Percentiles rank a stretch among this genome's conserved stretches.
These are phyloP conservation scores for Curvularia sp. DNA, from an alignment of 2,329 filamentous ascomycete genomes.

Conservation along the genomic window DNA sequence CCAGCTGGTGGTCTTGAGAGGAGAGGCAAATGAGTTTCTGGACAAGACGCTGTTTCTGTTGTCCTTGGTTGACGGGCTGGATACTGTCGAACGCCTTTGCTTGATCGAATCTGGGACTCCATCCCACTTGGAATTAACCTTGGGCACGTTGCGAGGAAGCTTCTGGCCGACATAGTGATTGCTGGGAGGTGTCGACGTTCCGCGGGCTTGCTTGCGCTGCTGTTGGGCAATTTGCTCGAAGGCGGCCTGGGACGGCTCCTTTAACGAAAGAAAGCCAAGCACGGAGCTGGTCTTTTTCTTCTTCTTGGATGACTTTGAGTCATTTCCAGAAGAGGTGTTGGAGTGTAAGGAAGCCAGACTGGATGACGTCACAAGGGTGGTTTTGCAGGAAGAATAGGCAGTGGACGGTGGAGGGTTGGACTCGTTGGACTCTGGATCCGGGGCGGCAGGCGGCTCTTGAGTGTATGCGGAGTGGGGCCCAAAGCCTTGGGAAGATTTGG, in stretches of 20 bases:
- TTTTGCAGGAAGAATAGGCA: constrained; percentile 27
- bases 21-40: constrained; percentile 20
- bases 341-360: constrained; percentile 44
- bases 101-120: constrained; percentile 57
- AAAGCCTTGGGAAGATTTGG: constrained; percentile 12
- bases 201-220: constrained; percentile 51
- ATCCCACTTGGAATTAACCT: constrained; percentile 64
- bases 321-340: constrained; percentile 37
- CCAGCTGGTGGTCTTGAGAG: constrained; percentile 16
- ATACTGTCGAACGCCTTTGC: constrained; percentile 22
- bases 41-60: constrained; percentile 30
- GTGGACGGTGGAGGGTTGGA: constrained; percentile 16
- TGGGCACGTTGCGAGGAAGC: constrained; percentile 59
- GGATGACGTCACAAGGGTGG: constrained; percentile 35
- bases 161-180: constrained; percentile 49
- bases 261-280: constrained; percentile 57
- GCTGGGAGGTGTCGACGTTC: constrained; percentile 20
- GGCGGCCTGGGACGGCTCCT: constrained; percentile 58
- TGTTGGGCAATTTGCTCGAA: constrained; percentile 56
- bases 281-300: constrained; percentile 50
- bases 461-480: constrained; percentile 12
- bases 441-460: constrained; percentile 17
- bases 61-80: constrained; percentile 24
- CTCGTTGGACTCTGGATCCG: constrained; percentile 20
- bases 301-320: constrained; percentile 40